A percentile compares a stretch with the other conserved stretches of the same genome.
Conservation (phyloP, 2,329 filamentous ascomycete genomes). For the Apiospora pterosperma region DNA sequence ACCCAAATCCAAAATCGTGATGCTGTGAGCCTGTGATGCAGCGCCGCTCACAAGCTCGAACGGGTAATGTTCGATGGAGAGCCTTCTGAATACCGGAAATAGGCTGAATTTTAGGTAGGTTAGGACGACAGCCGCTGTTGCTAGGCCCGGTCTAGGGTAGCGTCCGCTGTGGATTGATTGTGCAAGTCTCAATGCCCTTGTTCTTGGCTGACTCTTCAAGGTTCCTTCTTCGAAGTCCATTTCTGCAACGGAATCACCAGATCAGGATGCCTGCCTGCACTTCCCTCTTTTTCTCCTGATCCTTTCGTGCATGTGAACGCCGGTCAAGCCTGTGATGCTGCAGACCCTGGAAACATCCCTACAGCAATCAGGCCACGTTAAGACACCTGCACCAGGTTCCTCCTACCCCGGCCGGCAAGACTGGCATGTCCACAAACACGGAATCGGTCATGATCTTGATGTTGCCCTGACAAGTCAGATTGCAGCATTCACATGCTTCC, state of each 20-base stretch:
- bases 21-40: no score
- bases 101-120: constrained; percentile 2
- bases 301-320: not conserved
- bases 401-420: not conserved
- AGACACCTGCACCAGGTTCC: not conserved
- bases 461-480: not conserved
- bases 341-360: not conserved
- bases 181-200: not conserved
- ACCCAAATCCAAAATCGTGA: no score
- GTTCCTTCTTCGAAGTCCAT: not conserved
- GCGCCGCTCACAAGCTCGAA: not conserved
- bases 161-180: not conserved
- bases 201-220: not conserved
- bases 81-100: not conserved
- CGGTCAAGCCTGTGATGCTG: not conserved
- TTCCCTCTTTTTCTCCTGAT: not conserved
- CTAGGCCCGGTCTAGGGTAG: not conserved
- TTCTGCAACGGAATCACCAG: not conserved
- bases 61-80: not conserved
- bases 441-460: not conserved
- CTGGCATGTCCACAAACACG: not conserved
- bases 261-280: not conserved
- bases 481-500: not conserved
- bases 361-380: not conserved
- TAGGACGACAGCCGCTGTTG: not conserved